These are phyloP conservation scores for Fomitopsis betulina DNA, from an alignment of 1,284 basidiomycete species.

Conservation along the genomic window DNA sequence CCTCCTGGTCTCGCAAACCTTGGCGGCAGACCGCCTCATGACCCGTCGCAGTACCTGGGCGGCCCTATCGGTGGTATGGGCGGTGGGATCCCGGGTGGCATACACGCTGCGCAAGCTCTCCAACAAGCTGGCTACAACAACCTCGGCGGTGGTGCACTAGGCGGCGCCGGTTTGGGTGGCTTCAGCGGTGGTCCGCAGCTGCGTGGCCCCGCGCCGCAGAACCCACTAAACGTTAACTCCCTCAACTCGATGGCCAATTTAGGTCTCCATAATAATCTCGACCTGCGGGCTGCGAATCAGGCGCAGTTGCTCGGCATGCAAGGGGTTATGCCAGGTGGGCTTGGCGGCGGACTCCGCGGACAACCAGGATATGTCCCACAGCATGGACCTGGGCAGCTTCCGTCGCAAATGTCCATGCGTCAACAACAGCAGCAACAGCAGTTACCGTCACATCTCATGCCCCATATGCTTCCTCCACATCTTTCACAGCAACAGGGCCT, in stretches of 20 bases:
- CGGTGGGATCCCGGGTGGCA: slow-evolving; percentile 37
- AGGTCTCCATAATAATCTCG: slow-evolving; percentile 48
- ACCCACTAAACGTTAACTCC: slow-evolving; percentile 41
- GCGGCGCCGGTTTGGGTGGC: slow-evolving; percentile 16
- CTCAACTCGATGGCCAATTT: slow-evolving; percentile 41
- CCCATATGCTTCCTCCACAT: slow-evolving; percentile 55
- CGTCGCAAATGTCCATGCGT: slow-evolving; percentile 34
- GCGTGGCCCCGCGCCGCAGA: slow-evolving; percentile 49
- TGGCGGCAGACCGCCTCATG: slow-evolving; percentile 74
- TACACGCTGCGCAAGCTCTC: slow-evolving; percentile 43
- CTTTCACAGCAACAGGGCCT: slow-evolving; percentile 51
- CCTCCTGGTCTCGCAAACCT: slow-evolving; percentile 82
- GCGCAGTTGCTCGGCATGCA: slow-evolving; percentile 45
- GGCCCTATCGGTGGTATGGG: slow-evolving; percentile 44
- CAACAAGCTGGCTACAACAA: slow-evolving; percentile 47
- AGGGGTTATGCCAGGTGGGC: slow-evolving; percentile 31
- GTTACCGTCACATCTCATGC: slow-evolving; percentile 51
- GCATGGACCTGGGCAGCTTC: slow-evolving; percentile 42
- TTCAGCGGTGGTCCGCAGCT: slow-evolving; percentile 46
- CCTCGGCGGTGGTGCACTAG: slow-evolving; percentile 36
- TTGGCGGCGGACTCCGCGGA: slow-evolving; percentile 28
- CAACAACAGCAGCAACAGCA: slow-evolving; percentile 41
- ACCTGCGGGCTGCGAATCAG: slow-evolving; percentile 46
- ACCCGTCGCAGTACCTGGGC: slow-evolving; percentile 62
- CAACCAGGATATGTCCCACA: slow-evolving; percentile 44